Base-by-base conservation (phyloP, 768 basidiomycete genomes). In the Psilocybe subaeruginosa region DNA sequence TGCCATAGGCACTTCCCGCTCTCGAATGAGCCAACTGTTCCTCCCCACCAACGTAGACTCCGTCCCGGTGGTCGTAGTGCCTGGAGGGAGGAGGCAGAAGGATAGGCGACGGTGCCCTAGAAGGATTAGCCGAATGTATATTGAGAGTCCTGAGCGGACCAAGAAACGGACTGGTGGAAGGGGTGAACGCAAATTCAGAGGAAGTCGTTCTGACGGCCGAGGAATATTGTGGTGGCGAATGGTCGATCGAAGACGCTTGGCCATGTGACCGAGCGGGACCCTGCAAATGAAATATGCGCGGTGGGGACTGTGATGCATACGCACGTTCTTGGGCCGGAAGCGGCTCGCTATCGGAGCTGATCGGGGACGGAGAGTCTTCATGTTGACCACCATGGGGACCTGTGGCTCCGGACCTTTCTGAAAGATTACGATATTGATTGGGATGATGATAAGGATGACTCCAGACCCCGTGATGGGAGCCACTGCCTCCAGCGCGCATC, bases 141-240 rank as follows among this genome's bases (percentile, higher is more conserved):
- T 91, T 88, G 60, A 93, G 81, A 5, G 88, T 88, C 56, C 89
- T 82, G 65, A 93, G 74, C 2, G 90, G 90, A 0, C 88, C 91
- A 19, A 93, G 83, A 81, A 93, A 92, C 0, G 91, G 91, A 61
- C 88, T 90, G 1, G 90, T 88, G 17, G 87, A 88, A 1, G 91
- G 91, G 0, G 91, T 92, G 67, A 82, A 78, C 8, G 76, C 65
- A 65, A 78, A 72, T 37, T 78, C 78, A 54, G 70, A 64, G 54
- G 72, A 59, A 9, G 65, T 71, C 7, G 69, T 72, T 53, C 73
- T 62, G 19, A 72, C 64, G 43, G 72, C 66, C 14, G 74, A 72
- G 41, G 73, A 72, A 60, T 73, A 71, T 49, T 73, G 68, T 12
- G 74, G 73, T 17, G 74, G 75, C 3, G 74, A 75, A 47, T 71